Base-by-base conservation (phyloP, 2,329 filamentous ascomycete genomes). In the Aspergillus terreus region DNA sequence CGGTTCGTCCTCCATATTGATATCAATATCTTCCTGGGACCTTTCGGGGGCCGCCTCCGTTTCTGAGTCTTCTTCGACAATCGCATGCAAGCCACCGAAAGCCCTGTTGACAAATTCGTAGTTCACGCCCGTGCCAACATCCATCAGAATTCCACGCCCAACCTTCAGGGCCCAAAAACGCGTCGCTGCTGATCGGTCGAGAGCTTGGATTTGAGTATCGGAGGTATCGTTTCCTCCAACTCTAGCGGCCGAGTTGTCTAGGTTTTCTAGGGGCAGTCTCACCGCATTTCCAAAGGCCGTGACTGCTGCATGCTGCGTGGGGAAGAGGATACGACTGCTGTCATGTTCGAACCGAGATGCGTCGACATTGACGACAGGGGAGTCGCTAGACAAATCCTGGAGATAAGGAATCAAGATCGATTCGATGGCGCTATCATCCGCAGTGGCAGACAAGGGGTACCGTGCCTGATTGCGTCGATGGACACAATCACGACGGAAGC, bases 101-200 rank as follows among this genome's bases (percentile, higher is more conserved):
- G 82, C 81, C 30, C 76, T 75, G 60, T 84, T 82, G 17, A 84
- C 78, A 55, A 78, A 78, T 14, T 74, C 71, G 64, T 80, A 85
- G 40, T 79, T 79, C 43, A 86, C 72, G 2, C 75, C 77, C 54
- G 78, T 77, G 0, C 75, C 77, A 17, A 78, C 78, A 58, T 80
- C 80, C 71, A 83, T 76, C 44, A 87, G 63, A 2, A 87, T 58
- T 1, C 82, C 81, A 50, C 83, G 74, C 1, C 78, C 82, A 14
- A 86, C 79, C 49, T 79, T 79, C 49, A 81, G 70, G 4, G 76
- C 81, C 84, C 84, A 87, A 60, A 82, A 84, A 12, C 68, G 65
- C 12, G 57, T 66, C 5, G 71, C 63, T 6, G 67, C 67, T 30
- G 61, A 59, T 36, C 64, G 62, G 44, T 72, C 66, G 27, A 70